These are phyloP conservation scores for Solanum hybrid DNA, from an alignment of 305 asterid species.

Conservation along the genomic window DNA sequence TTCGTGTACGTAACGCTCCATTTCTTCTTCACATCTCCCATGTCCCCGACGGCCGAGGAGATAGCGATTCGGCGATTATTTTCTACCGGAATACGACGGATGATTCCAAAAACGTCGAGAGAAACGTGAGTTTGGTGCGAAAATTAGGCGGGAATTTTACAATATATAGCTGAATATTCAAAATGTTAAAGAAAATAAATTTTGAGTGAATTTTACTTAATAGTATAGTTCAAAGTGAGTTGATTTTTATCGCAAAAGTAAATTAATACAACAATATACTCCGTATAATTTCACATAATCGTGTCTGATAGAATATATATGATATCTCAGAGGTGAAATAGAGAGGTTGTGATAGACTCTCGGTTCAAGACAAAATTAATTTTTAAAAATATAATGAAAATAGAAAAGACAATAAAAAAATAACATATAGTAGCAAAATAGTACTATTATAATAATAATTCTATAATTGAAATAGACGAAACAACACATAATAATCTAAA, in stretches of 20 bases:
- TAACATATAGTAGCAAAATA: background rate
- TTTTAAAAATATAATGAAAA: background rate
- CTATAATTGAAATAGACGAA: background rate
- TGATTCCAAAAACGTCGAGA: background rate
- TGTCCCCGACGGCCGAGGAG: background rate
- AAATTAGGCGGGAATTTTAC: background rate
- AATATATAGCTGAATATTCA: background rate
- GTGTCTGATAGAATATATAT: background rate
- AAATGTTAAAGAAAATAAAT: background rate
- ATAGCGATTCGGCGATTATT: background rate
- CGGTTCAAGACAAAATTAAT: background rate
- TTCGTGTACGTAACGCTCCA: slow-evolving; percentile 86
- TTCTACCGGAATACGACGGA: background rate
- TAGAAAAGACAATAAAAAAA: background rate
- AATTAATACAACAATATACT: background rate
- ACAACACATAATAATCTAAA: background rate
- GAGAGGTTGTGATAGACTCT: background rate
- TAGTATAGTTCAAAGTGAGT: background rate
- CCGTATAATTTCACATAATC: background rate
- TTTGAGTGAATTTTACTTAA: background rate
- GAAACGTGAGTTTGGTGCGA: background rate
- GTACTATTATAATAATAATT: background rate
- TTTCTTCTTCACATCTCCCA: slow-evolving; percentile 51
- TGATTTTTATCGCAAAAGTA: background rate
- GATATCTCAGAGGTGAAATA: background rate